Evolutionary conservation across 306 rosid genomes (phyloP).

Genomic region (Trifolium pratense): DNA sequence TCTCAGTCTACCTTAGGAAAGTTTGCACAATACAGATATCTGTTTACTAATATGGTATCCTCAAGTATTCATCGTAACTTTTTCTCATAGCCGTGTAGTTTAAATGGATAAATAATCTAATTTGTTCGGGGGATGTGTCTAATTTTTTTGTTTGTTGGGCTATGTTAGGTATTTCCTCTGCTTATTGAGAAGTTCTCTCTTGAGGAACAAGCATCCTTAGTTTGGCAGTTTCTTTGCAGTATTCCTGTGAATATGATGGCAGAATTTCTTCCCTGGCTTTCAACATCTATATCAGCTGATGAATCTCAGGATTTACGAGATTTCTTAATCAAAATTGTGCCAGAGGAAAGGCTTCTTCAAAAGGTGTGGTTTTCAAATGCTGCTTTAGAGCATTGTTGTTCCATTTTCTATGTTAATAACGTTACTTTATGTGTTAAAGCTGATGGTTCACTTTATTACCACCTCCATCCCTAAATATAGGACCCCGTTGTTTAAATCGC

Average conservation of each 20-base stretch:
- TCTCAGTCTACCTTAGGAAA: not conserved
- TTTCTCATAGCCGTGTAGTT: conserved; percentile 30
- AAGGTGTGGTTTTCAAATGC: conserved; percentile 61
- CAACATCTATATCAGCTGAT: conserved; percentile 81
- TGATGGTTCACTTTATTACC: conserved; percentile 24
- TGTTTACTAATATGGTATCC: conserved; percentile 28
- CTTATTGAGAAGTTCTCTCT: conserved; percentile 87
- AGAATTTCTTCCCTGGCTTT: conserved; percentile 94
- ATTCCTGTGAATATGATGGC: conserved; percentile 97
- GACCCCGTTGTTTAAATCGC: not conserved
- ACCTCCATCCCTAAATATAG: not conserved
- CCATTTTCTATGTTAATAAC: conserved; percentile 29
- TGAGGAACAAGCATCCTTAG: conserved; percentile 89
- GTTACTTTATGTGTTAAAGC: conserved; percentile 19
- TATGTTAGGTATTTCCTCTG: conserved; percentile 88
- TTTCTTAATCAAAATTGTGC: conserved; percentile 81
- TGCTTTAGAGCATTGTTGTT: conserved; percentile 26
- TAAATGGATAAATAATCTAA: conserved; percentile 24
- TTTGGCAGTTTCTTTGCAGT: conserved; percentile 98
- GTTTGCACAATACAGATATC: conserved; percentile 24
- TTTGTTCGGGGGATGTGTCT: conserved; percentile 27
- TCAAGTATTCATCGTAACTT: conserved; percentile 28
- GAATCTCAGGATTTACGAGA: conserved; percentile 75
- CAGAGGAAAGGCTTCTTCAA: conserved; percentile 96
- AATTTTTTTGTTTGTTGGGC: conserved; percentile 37